A percentile compares a stretch with the other conserved stretches of the same genome.
Evolutionary conservation across 1,284 basidiomycete species (phyloP).

Genomic region (Calocybe gambosa): DNA sequence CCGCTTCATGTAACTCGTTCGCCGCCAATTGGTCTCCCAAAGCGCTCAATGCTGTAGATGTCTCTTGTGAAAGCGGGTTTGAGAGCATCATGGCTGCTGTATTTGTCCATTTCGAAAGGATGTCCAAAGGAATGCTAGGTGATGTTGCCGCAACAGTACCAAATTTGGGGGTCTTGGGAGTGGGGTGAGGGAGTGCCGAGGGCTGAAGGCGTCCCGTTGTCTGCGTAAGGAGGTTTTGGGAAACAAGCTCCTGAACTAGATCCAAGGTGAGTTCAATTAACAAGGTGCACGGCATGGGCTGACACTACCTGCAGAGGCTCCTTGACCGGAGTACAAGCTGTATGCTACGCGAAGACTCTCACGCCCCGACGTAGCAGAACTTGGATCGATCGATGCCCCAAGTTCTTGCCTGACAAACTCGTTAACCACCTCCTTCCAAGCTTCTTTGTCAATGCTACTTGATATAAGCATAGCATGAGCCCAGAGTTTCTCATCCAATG

Average conservation of each 20-base stretch:
- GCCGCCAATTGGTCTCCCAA: constrained; percentile 79
- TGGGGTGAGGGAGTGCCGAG: constrained; percentile 34
- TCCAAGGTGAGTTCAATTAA: constrained; percentile 6
- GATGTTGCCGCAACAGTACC: constrained; percentile 31
- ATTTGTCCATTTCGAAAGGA: constrained; percentile 78
- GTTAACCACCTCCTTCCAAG: constrained; percentile 87
- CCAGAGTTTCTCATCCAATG: constrained; percentile 87
- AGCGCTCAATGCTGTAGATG: constrained; percentile 73
- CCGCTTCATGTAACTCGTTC: constrained; percentile 77
- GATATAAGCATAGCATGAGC: constrained; percentile 95
- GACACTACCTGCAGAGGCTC: constrained; percentile 58
- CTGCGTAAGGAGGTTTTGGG: constrained; percentile 48
- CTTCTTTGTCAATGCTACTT: constrained; percentile 87
- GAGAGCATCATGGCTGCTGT: constrained; percentile 82
- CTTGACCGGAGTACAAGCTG: constrained; percentile 82
- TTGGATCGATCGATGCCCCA: constrained; percentile 23
- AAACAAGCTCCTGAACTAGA: constrained; percentile 75
- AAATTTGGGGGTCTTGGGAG: constrained; percentile 66
- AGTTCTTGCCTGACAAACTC: constrained; percentile 86
- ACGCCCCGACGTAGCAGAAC: constrained; percentile 32
- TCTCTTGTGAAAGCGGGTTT: constrained; percentile 61
- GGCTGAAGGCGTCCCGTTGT: constrained; percentile 33
- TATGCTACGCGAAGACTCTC: constrained; percentile 82
- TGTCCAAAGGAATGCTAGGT: constrained; percentile 46
- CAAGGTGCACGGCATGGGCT: constrained; percentile 18